Percentiles rank a stretch among this genome's conserved stretches.
Evolutionary conservation across 495 filamentous ascomycete species (phyloP).

Genomic region (Cladorrhinum samala): DNA sequence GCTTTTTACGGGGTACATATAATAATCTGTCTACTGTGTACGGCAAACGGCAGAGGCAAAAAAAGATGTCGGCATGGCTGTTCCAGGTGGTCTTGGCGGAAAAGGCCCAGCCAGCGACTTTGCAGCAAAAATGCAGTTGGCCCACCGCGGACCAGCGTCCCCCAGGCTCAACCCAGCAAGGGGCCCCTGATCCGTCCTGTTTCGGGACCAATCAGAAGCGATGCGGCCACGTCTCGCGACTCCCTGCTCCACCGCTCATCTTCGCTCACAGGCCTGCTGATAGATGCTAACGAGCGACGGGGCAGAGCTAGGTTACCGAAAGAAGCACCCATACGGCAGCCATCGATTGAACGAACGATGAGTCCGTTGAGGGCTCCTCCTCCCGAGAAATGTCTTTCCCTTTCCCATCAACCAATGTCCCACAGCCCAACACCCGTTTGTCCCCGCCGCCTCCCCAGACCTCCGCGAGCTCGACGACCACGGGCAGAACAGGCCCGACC

Average conservation of each 20-base stretch:
- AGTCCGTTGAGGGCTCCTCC: conserved; percentile 6
- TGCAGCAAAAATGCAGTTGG: background rate
- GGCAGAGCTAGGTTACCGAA: conserved; percentile 7
- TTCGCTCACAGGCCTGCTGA: conserved; percentile 5
- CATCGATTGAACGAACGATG: conserved; percentile 11
- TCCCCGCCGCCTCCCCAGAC: background rate
- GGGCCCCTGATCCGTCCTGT: background rate
- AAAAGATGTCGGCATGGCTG: background rate
- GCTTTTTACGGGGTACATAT: no score
- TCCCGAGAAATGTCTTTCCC: conserved; percentile 11
- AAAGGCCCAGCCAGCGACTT: background rate
- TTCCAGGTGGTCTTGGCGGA: background rate
- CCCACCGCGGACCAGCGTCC: background rate
- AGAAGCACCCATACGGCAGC: conserved; percentile 1
- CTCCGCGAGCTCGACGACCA: background rate
- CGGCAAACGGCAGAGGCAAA: no score
- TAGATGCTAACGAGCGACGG: background rate
- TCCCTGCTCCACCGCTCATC: conserved; percentile 15
- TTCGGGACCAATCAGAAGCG: conserved; percentile 9
- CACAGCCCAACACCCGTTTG: background rate
- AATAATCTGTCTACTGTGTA: no score
- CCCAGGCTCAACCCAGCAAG: background rate
- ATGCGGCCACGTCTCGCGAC: conserved; percentile 8
- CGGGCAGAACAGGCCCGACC: background rate
- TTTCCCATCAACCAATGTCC: conserved; percentile 1